A percentile compares a stretch with the other conserved stretches of the same genome.
phyloP scores from a whole-genome alignment of 768 basidiomycete genomes.

The Lactifluus subvellereus region DNA sequence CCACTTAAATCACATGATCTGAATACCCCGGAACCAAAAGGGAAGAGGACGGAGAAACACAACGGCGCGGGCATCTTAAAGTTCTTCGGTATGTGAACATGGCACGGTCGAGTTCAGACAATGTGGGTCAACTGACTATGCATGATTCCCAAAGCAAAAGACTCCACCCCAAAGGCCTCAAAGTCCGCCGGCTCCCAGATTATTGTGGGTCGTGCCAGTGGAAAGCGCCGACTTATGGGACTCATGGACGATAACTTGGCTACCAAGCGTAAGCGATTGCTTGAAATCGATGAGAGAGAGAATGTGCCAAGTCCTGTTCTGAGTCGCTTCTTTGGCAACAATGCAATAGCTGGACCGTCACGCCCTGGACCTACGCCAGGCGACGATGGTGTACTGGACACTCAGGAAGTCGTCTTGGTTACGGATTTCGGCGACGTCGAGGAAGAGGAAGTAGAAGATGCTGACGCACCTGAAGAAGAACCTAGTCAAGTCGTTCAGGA shows the following conservation, averaged over 20 bases:
- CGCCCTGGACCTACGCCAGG: neutral
- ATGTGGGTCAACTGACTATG: neutral
- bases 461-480: conserved; percentile 33
- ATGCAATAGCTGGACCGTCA: conserved; percentile 9
- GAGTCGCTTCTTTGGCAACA: conserved; percentile 24
- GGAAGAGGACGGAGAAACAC: conserved; percentile 32
- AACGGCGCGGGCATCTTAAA: conserved; percentile 42
- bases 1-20: conserved; percentile 27
- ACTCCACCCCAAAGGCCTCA: conserved; percentile 9
- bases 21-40: conserved; percentile 17
- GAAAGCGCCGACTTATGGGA: conserved; percentile 68
- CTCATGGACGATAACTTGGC: conserved; percentile 62
- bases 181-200: conserved; percentile 18
- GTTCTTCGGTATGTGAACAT: conserved; percentile 54
- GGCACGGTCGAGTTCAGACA: neutral
- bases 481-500: conserved; percentile 57
- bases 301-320: conserved; percentile 32
- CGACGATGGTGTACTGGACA: conserved; percentile 30
- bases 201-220: conserved; percentile 54
- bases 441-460: conserved; percentile 37
- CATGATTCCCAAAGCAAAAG: conserved; percentile 16
- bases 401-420: conserved; percentile 32
- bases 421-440: conserved; percentile 34
- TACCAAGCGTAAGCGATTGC: conserved; percentile 43
- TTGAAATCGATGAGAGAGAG: conserved; percentile 34